Evolutionary conservation across 2,329 filamentous ascomycete species (phyloP).

Genomic region (Talaromyces sp.): DNA sequence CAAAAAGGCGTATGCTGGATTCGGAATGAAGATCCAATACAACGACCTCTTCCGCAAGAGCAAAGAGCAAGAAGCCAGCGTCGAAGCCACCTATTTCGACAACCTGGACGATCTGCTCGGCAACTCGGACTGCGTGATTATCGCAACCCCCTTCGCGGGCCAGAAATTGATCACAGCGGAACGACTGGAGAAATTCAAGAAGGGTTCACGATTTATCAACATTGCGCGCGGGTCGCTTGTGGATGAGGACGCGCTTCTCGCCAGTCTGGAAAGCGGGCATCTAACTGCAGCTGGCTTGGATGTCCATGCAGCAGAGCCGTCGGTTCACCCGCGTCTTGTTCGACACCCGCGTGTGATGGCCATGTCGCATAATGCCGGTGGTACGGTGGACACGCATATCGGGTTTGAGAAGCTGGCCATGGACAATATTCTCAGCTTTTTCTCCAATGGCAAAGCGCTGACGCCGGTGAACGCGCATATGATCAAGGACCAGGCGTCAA

Average conservation of each 20-base stretch:
- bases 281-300: conserved; percentile 48
- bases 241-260: conserved; percentile 47
- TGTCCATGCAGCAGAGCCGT: conserved; percentile 51
- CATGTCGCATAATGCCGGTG: conserved; percentile 46
- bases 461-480: conserved; percentile 59
- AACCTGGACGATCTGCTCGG: conserved; percentile 38
- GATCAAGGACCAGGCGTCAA: conserved; percentile 27
- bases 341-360: conserved; percentile 40
- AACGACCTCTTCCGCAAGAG: conserved; percentile 43
- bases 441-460: conserved; percentile 29
- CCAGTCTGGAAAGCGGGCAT: conserved; percentile 43
- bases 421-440: conserved; percentile 40
- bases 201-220: conserved; percentile 47
- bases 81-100: conserved; percentile 36
- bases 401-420: conserved; percentile 44
- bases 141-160: conserved; percentile 37
- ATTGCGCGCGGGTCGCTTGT: conserved; percentile 50
- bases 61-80: conserved; percentile 27
- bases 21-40: conserved; percentile 54
- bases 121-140: conserved; percentile 38
- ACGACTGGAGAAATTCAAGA: conserved; percentile 43
- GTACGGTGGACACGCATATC: conserved; percentile 45
- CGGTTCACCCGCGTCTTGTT: conserved; percentile 42
- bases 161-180: conserved; percentile 37
- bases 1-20: conserved; percentile 37